Percentiles rank a stretch among this genome's conserved stretches.
phyloP scores from a whole-genome alignment of 2,329 filamentous ascomycete genomes.

The Scortechinia acanthostroma region DNA sequence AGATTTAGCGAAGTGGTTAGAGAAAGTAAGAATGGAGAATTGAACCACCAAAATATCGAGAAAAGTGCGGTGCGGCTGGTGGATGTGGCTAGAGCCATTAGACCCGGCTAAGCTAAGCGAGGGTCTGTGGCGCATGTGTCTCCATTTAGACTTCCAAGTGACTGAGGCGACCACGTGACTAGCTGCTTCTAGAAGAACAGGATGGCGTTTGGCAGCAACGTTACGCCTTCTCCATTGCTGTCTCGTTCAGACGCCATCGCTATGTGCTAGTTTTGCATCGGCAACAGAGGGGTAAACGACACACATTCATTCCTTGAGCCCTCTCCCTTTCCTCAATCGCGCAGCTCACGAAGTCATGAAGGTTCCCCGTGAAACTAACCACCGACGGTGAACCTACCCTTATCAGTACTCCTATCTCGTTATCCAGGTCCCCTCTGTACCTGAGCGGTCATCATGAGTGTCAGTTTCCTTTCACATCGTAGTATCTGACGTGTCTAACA shows the following conservation, averaged over 20 bases:
- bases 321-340: no score
- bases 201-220: not conserved
- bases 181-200: not conserved
- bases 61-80: slow-evolving; percentile 2
- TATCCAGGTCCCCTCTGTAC: not conserved
- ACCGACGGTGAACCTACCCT: not conserved
- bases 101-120: not conserved
- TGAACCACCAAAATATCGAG: not conserved
- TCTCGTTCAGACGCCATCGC: no score
- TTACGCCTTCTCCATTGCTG: no score
- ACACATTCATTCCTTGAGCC: no score
- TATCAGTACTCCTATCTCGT: not conserved
- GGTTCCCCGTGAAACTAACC: not conserved
- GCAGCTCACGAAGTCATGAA: not conserved
- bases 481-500: slow-evolving; percentile 20
- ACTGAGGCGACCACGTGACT: slow-evolving; percentile 1
- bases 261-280: no score
- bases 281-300: no score
- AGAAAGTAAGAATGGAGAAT: slow-evolving; percentile 9
- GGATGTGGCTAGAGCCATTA: not conserved
- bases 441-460: not conserved
- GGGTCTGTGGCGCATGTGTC: not conserved
- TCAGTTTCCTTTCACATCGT: not conserved
- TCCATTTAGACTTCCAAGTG: not conserved
- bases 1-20: slow-evolving; percentile 16